A percentile compares a stretch with the other conserved stretches of the same genome.
phyloP scores from a whole-genome alignment of 805 yeast species.

The Candida schatavii region DNA sequence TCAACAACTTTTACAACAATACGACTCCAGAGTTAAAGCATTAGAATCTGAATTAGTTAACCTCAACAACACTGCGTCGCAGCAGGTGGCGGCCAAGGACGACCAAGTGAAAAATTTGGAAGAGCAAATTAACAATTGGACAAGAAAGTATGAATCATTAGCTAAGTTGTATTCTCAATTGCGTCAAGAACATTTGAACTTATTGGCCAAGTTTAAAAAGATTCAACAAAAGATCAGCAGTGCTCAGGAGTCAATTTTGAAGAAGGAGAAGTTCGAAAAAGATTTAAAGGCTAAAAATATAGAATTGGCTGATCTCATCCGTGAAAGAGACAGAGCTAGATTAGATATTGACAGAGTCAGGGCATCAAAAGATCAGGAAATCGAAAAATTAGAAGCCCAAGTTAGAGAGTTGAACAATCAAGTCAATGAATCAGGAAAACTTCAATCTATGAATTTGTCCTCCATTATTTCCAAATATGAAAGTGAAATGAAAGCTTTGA shows the following conservation, averaged over 20 bases:
- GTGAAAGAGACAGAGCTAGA: conserved; percentile 87
- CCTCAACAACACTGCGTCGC: conserved; percentile 61
- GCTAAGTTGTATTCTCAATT: conserved; percentile 88
- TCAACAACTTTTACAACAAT: conserved; percentile 79
- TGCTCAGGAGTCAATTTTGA: conserved; percentile 87
- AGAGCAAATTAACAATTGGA: conserved; percentile 77
- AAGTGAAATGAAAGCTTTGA: conserved; percentile 55
- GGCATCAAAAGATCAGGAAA: conserved; percentile 62
- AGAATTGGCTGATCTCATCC: conserved; percentile 82
- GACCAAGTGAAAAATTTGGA: conserved; percentile 65
- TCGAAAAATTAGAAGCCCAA: conserved; percentile 63
- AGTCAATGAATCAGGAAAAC: conserved; percentile 57
- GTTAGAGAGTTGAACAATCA: conserved; percentile 58
- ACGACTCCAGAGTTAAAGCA: conserved; percentile 79
- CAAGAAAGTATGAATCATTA: conserved; percentile 80
- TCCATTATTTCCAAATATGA: conserved; percentile 60
- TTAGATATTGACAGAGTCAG: conserved; percentile 71
- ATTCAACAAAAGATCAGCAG: conserved; percentile 81
- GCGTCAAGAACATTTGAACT: conserved; percentile 84
- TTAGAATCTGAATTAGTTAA: conserved; percentile 69
- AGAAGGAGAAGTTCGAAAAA: conserved; percentile 75
- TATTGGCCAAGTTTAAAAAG: conserved; percentile 74
- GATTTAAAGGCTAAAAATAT: conserved; percentile 83
- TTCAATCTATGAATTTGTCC: conserved; percentile 61
- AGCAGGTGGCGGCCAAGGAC: conserved; percentile 73